These are phyloP conservation scores for Pseudocercospora crystallina DNA, from an alignment of 2,329 filamentous ascomycete genomes.

Conservation along the genomic window DNA sequence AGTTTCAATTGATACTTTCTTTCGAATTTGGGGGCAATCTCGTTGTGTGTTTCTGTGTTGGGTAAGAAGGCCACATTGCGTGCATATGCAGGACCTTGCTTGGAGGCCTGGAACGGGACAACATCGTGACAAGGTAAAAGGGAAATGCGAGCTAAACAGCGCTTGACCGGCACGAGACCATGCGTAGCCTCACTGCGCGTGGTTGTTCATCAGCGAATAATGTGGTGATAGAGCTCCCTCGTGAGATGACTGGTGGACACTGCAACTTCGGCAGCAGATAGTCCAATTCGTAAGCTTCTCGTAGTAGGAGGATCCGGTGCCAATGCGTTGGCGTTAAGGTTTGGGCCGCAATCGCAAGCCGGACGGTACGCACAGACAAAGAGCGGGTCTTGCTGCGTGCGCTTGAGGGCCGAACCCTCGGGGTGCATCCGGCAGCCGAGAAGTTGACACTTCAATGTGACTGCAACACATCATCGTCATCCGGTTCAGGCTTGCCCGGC, in stretches of 20 bases:
- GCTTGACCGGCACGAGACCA: conserved; percentile 5
- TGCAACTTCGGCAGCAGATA: conserved; percentile 18
- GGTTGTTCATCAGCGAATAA: conserved; percentile 15
- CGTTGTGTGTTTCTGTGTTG: conserved; percentile 13
- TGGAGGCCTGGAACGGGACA: conserved; percentile 8
- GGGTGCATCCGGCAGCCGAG: conserved; percentile 15
- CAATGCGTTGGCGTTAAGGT: conserved; percentile 23
- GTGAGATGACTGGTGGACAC: conserved; percentile 21
- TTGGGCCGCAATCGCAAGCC: conserved; percentile 19
- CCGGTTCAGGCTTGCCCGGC: too few relatives aligned
- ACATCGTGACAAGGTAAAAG: not conserved
- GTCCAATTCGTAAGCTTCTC: conserved; percentile 9
- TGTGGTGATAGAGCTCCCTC: conserved; percentile 7
- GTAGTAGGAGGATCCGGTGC: conserved; percentile 10
- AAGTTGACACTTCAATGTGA: not conserved
- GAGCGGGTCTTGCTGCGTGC: not conserved
- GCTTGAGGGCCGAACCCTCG: conserved; percentile 22
- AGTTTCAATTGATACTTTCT: conserved; percentile 1
- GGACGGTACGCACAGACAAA: conserved; percentile 16
- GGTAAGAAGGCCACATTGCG: conserved; percentile 20
- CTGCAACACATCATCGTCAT: too few relatives aligned
- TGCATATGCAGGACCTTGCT: conserved; percentile 21
- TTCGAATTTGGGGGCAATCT: conserved; percentile 4
- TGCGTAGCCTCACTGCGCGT: conserved; percentile 1
- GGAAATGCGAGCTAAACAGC: not conserved